Base-by-base conservation (phyloP, 805 yeast species). In the Candida ascalaphidarum region DNA sequence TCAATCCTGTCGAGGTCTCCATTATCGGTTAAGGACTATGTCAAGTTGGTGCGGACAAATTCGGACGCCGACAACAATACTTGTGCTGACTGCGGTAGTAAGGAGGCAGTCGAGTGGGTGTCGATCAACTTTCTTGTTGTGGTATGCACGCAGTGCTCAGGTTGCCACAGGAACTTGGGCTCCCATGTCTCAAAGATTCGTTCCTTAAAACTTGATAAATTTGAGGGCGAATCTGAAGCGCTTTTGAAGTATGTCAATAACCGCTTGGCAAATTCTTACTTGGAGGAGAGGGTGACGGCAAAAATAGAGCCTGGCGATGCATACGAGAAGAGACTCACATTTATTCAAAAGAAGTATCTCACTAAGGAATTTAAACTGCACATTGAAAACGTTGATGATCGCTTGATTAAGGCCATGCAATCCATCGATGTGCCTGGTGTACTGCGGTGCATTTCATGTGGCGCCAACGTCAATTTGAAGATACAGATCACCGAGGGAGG, bases 91-190 rank as follows among this genome's bases (percentile, higher is more conserved):
- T 88, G 97, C 58, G 78, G 79, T 0, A 46, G 74, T 2, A 43
- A 52, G 0, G 72, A 66, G 11, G 56, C 70, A 10, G 94, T 82
- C 11, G 95, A 86, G 40, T 88, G 96, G 96, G 69, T 89, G 3
- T 82, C 95, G 0, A 62, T 84, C 33, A 86, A 81, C 43, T 52
- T 79, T 23, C 53, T 85, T 30, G 74, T 76, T 17, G 72, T 79
- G 3, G 61, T 89, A 15, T 88, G 97, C 52, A 77, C 84, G 25
- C 75, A 77, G 28, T 88, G 97, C 44, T 77, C 95, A 0, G 86
- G 94, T 0, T 76, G 78, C n/a, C 96, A 88, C 51, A 63, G 96
- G 31, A 77, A 84, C 13, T 52, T 89, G 47, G 96, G 96, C 1
- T 67, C 94, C 1, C 86, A 81, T 38, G 66, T 85, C 4, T 72